A percentile compares a stretch with the other conserved stretches of the same genome.
phyloP scores from a whole-genome alignment of 768 basidiomycete genomes.

The Pleurotus salmoneostramineus region DNA sequence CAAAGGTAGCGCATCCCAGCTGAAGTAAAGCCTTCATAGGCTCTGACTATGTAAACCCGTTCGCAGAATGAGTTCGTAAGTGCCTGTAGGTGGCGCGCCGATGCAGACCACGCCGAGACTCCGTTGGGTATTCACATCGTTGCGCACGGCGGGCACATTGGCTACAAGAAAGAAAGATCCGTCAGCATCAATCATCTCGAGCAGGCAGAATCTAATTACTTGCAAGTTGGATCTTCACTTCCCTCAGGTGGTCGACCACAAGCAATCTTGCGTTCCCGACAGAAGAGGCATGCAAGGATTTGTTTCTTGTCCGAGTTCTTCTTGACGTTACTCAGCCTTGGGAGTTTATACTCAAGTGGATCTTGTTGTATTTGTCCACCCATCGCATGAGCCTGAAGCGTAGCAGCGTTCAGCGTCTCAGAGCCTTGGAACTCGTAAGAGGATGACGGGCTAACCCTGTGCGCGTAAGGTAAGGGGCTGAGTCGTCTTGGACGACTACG shows the following conservation, averaged over 20 bases:
- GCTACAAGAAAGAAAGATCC: not conserved
- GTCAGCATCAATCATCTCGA: not conserved
- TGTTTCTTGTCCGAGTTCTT: slow-evolving; percentile 17
- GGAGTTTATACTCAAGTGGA: not conserved
- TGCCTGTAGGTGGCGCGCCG: slow-evolving; percentile 7
- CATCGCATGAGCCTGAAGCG: no score
- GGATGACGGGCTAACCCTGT: no score
- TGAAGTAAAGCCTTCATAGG: no score
- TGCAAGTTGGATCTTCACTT: slow-evolving; percentile 42
- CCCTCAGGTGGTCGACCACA: slow-evolving; percentile 32
- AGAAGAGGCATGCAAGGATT: slow-evolving; percentile 34
- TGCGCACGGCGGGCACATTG: slow-evolving; percentile 49
- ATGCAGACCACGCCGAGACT: slow-evolving; percentile 23
- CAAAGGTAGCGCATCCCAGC: no score
- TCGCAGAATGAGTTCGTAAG: not conserved
- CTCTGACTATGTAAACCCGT: no score
- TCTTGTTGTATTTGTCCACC: no score
- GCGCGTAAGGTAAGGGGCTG: no score
- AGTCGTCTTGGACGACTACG: no score
- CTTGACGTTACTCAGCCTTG: slow-evolving; percentile 6
- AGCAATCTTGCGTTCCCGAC: slow-evolving; percentile 38
- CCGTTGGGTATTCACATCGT: slow-evolving; percentile 46
- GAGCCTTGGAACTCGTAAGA: no score
- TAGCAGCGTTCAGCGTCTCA: no score
- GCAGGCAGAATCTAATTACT: slow-evolving; percentile 24